These are phyloP conservation scores for Lophiotrema nucula DNA, from an alignment of 495 filamentous ascomycete genomes.

Conservation along the genomic window DNA sequence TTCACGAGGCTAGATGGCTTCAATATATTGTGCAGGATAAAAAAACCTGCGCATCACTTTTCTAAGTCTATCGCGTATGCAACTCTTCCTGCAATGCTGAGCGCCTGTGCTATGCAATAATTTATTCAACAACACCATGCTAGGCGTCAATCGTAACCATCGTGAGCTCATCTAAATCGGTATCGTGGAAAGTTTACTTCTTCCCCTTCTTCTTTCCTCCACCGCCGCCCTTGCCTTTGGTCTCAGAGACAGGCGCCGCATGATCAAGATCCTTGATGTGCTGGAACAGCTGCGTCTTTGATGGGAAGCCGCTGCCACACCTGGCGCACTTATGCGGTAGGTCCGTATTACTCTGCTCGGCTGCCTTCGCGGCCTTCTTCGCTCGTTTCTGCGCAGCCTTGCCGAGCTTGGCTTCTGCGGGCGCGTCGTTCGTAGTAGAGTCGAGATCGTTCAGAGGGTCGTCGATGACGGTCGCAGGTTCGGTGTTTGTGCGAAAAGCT, in stretches of 20 bases:
- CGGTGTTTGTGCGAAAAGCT: background rate
- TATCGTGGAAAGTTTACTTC: too few relatives aligned
- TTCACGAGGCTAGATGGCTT: too few relatives aligned
- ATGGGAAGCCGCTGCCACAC: conserved; percentile 63
- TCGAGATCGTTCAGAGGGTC: background rate
- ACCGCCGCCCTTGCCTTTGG: conserved; percentile 9
- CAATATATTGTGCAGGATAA: too few relatives aligned
- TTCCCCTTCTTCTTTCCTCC: conserved; percentile 19
- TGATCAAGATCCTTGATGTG: conserved; percentile 68
- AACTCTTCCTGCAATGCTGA: too few relatives aligned
- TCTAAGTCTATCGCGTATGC: too few relatives aligned
- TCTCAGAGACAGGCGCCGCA: conserved; percentile 50
- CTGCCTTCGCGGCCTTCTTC: conserved; percentile 69
- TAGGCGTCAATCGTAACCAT: too few relatives aligned
- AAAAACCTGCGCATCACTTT: too few relatives aligned
- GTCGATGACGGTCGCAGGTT: conserved; percentile 2
- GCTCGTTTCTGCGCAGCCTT: conserved; percentile 87
- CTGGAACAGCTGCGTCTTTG: conserved; percentile 68
- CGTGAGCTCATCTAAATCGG: too few relatives aligned
- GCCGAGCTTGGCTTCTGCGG: conserved; percentile 55
- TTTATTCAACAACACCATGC: too few relatives aligned
- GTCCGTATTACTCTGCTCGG: conserved; percentile 41
- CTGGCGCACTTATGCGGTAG: conserved; percentile 55
- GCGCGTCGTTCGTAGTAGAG: conserved; percentile 29
- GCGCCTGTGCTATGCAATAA: too few relatives aligned